Percentiles rank a stretch among this genome's conserved stretches.
phyloP scores from a whole-genome alignment of 2,329 filamentous ascomycete genomes.

The Fusarium odoratissimum region DNA sequence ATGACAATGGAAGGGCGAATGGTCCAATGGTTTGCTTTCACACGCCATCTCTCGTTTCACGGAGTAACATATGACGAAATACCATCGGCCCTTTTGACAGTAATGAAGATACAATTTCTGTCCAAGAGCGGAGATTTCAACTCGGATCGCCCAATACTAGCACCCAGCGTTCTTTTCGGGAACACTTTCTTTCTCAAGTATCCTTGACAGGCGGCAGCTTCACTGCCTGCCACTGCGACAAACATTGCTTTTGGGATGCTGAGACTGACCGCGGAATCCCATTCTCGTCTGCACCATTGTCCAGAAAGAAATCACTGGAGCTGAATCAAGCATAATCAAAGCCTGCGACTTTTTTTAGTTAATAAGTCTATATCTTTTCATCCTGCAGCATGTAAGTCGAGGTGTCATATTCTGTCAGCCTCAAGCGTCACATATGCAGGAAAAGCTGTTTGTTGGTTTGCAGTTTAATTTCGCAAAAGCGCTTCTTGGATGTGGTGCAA shows the following conservation, averaged over 20 bases:
- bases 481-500: background rate
- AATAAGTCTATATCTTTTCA: constrained; percentile 1
- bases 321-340: background rate
- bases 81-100: background rate
- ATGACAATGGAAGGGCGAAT: background rate
- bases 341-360: background rate
- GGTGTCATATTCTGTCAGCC: background rate
- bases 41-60: background rate
- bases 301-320: background rate
- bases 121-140: background rate
- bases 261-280: background rate
- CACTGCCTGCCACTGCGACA: background rate
- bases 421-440: background rate
- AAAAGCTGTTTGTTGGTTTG: background rate
- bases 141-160: background rate
- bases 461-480: background rate
- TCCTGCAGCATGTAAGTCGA: background rate
- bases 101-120: background rate
- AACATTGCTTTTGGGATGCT: background rate
- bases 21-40: background rate
- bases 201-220: background rate
- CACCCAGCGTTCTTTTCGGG: background rate
- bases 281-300: background rate
- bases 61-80: background rate
- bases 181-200: background rate